These are phyloP conservation scores for Drosera spatulata DNA, from an alignment of 179 eudicot species.

Conservation along the genomic window DNA sequence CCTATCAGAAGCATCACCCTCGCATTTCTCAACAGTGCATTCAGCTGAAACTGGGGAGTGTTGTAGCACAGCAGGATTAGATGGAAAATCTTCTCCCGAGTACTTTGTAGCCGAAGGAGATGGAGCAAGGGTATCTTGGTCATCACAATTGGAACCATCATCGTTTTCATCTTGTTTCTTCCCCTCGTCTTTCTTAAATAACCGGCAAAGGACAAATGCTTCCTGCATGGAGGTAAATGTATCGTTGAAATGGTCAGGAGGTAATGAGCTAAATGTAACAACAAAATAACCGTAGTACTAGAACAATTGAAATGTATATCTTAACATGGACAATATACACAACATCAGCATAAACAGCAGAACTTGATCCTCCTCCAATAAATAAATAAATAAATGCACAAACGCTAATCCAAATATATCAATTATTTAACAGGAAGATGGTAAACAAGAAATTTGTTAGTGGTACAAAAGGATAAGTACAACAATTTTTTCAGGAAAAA, in stretches of 20 bases:
- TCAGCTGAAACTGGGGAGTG: constrained; percentile 28
- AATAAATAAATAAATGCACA: too few species aligned
- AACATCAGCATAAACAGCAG: too few species aligned
- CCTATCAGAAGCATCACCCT: constrained; percentile 20
- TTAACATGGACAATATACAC: too few species aligned
- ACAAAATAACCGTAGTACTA: too few species aligned
- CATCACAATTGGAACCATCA: constrained; percentile 43
- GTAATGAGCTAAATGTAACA: not conserved
- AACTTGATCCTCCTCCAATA: too few species aligned
- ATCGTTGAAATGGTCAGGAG: not conserved
- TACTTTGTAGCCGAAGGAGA: constrained; percentile 35
- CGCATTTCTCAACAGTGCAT: constrained; percentile 19
- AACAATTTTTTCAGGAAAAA: too few species aligned
- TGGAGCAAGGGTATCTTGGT: constrained; percentile 29
- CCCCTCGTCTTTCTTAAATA: constrained; percentile 66
- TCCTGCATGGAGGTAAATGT: constrained; percentile 29
- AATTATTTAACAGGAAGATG: too few species aligned
- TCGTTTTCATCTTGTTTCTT: constrained; percentile 41
- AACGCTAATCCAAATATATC: too few species aligned
- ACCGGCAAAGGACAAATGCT: constrained; percentile 72
- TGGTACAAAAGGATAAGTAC: too few species aligned
- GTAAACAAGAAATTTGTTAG: too few species aligned
- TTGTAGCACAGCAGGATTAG: constrained; percentile 21
- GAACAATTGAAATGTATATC: too few species aligned
- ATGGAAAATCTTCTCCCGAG: constrained; percentile 31